Conservation (phyloP, 768 basidiomycete genomes). For the Pulveroboletus sp. region DNA sequence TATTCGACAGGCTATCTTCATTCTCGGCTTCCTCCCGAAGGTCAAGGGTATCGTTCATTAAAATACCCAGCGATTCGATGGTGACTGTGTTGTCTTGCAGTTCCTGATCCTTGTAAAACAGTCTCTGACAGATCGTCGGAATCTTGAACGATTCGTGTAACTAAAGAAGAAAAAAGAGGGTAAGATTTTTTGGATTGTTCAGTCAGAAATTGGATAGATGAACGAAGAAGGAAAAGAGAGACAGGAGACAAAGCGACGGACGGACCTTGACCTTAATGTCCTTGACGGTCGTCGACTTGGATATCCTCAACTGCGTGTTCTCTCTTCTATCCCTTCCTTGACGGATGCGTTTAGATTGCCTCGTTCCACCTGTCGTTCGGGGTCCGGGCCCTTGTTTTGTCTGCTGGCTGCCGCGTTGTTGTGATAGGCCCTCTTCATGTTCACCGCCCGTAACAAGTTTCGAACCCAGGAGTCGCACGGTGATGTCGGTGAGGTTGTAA, state of each 20-base stretch:
- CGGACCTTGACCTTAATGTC: slow-evolving; percentile 73
- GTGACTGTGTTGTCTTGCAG: slow-evolving; percentile 55
- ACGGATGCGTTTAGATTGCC: slow-evolving; percentile 71
- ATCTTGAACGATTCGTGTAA: slow-evolving; percentile 58
- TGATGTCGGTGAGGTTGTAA: slow-evolving; percentile 59
- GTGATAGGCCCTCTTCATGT: slow-evolving; percentile 16
- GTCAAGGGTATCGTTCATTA: slow-evolving; percentile 62
- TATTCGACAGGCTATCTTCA: slow-evolving; percentile 48
- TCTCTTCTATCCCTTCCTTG: slow-evolving; percentile 49
- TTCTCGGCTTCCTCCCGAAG: slow-evolving; percentile 61
- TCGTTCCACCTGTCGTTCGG: slow-evolving; percentile 38
- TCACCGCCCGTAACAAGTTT: slow-evolving; percentile 31
- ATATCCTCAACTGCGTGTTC: slow-evolving; percentile 48
- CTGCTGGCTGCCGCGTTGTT: slow-evolving; percentile 23
- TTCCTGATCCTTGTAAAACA: slow-evolving; percentile 60
- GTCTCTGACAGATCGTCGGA: slow-evolving; percentile 71
- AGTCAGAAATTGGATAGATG: background rate
- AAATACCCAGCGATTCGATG: slow-evolving; percentile 49
- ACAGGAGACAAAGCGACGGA: background rate
- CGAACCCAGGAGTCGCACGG: slow-evolving; percentile 43
- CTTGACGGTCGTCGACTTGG: slow-evolving; percentile 65
- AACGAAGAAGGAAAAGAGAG: background rate
- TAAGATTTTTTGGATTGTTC: background rate
- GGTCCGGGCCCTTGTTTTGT: slow-evolving; percentile 33
- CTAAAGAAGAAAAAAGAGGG: slow-evolving; percentile 33